A percentile compares a stretch with the other conserved stretches of the same genome.
Conservation (phyloP, 140 eudicot genomes). For the Cichorium intybus region DNA sequence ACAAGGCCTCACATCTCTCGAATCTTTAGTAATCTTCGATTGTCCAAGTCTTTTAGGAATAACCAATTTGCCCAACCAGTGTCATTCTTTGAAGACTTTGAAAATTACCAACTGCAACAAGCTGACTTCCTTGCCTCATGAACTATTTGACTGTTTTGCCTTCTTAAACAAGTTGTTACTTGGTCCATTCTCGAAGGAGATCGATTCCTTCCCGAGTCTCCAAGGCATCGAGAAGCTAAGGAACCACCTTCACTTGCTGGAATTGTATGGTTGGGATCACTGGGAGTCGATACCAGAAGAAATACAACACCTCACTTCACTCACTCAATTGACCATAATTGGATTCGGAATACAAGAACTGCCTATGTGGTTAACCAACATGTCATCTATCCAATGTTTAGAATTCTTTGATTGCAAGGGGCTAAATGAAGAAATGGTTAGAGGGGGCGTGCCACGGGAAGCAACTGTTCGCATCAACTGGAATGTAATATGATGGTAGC, state of each 20-base stretch:
- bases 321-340: too few species aligned
- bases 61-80: not conserved
- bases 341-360: too few species aligned
- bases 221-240: too few species aligned
- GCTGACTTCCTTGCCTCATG: not conserved
- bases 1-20: too few species aligned
- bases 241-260: too few species aligned
- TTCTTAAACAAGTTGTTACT: not conserved
- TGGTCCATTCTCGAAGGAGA: too few species aligned
- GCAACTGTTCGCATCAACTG: not conserved
- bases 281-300: too few species aligned
- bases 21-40: not conserved
- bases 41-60: not conserved
- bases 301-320: too few species aligned
- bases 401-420: not conserved
- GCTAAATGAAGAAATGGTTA: not conserved
- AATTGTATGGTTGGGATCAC: not conserved
- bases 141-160: not conserved
- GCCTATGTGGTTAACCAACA: not conserved
- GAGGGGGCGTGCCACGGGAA: not conserved
- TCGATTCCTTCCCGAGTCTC: too few species aligned
- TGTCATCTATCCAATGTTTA: not conserved
- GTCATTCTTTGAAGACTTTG: not conserved
- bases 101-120: not conserved
- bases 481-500: too few species aligned